Conservation (phyloP, 208 protist species). For the Crithidia thermophila region DNA sequence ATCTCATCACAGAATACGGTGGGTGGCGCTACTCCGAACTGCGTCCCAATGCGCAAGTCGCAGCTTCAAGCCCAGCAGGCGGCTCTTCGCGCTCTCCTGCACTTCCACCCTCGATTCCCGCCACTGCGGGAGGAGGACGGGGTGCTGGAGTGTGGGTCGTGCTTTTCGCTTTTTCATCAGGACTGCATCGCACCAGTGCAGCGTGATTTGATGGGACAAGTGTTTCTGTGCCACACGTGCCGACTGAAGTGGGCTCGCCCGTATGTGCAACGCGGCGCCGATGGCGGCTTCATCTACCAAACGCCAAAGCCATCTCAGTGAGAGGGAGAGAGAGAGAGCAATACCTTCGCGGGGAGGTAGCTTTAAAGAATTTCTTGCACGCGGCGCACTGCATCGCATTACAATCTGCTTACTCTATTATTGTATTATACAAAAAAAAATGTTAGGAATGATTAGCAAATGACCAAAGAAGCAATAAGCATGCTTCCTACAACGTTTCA, state of each 20-base stretch:
- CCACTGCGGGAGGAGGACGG: slow-evolving; percentile 64
- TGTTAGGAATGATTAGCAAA: no score
- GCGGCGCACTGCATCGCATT: background rate
- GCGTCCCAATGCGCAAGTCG: no score
- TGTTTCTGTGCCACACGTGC: slow-evolving; percentile 81
- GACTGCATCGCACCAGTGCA: slow-evolving; percentile 70
- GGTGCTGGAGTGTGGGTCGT: slow-evolving; percentile 74
- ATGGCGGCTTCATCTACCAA: slow-evolving; percentile 11
- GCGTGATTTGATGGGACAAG: slow-evolving; percentile 43
- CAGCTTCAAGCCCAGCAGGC: slow-evolving; percentile 23
- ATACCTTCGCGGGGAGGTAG: background rate
- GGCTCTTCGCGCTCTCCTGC: slow-evolving; percentile 19
- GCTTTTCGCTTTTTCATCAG: slow-evolving; percentile 81
- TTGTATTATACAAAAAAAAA: no score
- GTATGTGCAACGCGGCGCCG: slow-evolving; percentile 1
- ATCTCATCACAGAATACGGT: no score
- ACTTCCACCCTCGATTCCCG: slow-evolving; percentile 25
- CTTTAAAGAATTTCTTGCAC: background rate
- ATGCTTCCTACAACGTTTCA: no score
- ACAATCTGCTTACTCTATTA: no score
- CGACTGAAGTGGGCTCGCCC: slow-evolving; percentile 36
- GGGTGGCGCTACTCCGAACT: no score
- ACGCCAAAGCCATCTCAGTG: background rate
- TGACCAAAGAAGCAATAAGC: no score
- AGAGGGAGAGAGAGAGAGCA: background rate